These are phyloP conservation scores for Saccharomycopsis sp. DNA, from an alignment of 805 yeast species.

Conservation along the genomic window DNA sequence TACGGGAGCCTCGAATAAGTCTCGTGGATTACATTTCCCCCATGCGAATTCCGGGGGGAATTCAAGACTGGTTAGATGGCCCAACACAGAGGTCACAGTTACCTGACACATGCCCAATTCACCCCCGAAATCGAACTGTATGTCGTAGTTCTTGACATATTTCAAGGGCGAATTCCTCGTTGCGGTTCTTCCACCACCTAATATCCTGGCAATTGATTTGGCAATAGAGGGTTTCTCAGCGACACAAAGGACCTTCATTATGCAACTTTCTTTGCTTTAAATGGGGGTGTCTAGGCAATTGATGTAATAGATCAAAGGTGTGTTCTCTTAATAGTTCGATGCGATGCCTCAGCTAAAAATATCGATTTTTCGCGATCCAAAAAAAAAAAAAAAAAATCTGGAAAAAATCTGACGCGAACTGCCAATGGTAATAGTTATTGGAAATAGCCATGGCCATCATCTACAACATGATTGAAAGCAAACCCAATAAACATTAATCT, in stretches of 20 bases:
- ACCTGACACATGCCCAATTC: constrained; percentile 62
- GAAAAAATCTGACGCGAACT: background rate
- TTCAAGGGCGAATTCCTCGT: constrained; percentile 46
- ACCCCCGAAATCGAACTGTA: constrained; percentile 57
- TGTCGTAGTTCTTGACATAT: constrained; percentile 75
- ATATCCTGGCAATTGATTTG: constrained; percentile 64
- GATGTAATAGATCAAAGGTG: too few species aligned
- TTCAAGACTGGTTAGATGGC: constrained; percentile 64
- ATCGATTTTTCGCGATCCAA: background rate
- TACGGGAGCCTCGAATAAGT: constrained; percentile 67
- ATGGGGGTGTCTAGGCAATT: too few species aligned
- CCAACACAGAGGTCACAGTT: constrained; percentile 79
- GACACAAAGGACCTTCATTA: constrained; percentile 79
- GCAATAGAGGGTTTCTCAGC: constrained; percentile 98
- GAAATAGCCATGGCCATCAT: background rate
- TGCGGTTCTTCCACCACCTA: constrained; percentile 63
- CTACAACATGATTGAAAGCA: background rate
- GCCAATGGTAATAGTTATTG: background rate
- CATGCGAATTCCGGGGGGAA: constrained; percentile 57
- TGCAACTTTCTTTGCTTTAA: too few species aligned
- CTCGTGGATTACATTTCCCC: constrained; percentile 60
- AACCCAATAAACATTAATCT: background rate
- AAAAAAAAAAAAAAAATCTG: too few species aligned
- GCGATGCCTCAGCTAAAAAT: too few species aligned
- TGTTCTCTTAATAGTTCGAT: too few species aligned